phyloP scores from a whole-genome alignment of 306 rosid species.

The Hippophae rhamnoides region DNA sequence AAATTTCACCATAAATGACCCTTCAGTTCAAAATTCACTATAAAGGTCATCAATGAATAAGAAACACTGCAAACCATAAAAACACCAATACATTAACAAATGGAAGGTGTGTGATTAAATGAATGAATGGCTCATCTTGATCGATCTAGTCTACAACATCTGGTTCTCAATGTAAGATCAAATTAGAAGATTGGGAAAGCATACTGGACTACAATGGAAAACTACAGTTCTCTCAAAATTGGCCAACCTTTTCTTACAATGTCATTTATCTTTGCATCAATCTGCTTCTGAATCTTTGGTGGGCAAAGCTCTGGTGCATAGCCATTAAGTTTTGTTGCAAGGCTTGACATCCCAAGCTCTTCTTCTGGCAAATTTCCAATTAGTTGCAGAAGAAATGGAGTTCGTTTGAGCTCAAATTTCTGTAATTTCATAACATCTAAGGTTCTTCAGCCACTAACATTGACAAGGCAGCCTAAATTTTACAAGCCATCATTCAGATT shows the following conservation, averaged over 20 bases:
- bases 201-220: not conserved
- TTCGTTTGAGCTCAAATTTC: slow-evolving; percentile 95
- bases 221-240: slow-evolving; percentile 52
- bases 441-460: slow-evolving; percentile 8
- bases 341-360: slow-evolving; percentile 64
- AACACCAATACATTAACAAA: too few species aligned
- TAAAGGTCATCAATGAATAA: too few species aligned
- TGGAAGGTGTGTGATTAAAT: too few species aligned
- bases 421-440: slow-evolving; percentile 25
- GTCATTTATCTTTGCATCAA: slow-evolving; percentile 72
- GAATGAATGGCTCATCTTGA: too few species aligned
- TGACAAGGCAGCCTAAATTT: not conserved
- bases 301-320: slow-evolving; percentile 87
- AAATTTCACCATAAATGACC: too few species aligned
- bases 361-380: slow-evolving; percentile 80
- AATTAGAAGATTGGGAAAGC: too few species aligned
- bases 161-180: too few species aligned
- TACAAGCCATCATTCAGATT: not conserved
- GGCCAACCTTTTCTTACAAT: slow-evolving; percentile 86
- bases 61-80: too few species aligned
- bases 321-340: slow-evolving; percentile 78
- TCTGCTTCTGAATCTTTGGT: slow-evolving; percentile 47
- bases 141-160: too few species aligned
- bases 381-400: slow-evolving; percentile 64
- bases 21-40: too few species aligned